These are phyloP conservation scores for Anisogramma anomala DNA, from an alignment of 2,329 filamentous ascomycete genomes.

Conservation along the genomic window DNA sequence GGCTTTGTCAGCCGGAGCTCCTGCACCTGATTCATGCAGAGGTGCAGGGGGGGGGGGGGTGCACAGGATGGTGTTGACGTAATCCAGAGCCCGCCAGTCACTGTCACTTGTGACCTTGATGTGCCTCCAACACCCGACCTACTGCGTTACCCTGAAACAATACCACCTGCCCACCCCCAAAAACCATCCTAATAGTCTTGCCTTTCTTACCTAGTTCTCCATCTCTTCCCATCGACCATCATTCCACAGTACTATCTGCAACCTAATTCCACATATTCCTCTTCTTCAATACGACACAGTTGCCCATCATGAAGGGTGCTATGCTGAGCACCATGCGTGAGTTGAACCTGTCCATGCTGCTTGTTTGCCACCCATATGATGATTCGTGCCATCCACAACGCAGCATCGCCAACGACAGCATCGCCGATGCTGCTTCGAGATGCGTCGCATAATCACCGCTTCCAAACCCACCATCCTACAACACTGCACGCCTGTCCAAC, in stretches of 20 bases:
- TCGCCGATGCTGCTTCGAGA: not conserved
- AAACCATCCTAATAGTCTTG: not conserved
- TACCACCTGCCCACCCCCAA: not conserved
- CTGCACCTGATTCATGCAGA: not conserved
- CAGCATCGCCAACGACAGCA: not conserved
- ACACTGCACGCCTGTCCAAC: not conserved
- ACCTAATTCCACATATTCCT: not conserved
- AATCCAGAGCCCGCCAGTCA: no score
- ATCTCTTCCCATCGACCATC: constrained; percentile 3
- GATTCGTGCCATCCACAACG: constrained; percentile 1
- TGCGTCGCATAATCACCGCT: not conserved
- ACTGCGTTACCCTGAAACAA: not conserved
- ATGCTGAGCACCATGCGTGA: constrained; percentile 47
- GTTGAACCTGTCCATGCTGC: constrained; percentile 4
- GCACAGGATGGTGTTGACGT: no score
- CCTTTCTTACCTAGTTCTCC: not conserved
- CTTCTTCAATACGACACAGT: constrained; percentile 12
- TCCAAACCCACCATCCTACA: not conserved
- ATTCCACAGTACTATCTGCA: not conserved
- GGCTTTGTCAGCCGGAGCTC: not conserved
- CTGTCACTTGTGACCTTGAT: constrained; percentile 1
- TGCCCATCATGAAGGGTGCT: constrained; percentile 70
- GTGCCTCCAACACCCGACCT: no score
- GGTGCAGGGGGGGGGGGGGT: no score
- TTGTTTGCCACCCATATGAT: constrained; percentile 1